Conservation (phyloP, 2,329 filamentous ascomycete species). For the Pleoardoris graminearum region DNA sequence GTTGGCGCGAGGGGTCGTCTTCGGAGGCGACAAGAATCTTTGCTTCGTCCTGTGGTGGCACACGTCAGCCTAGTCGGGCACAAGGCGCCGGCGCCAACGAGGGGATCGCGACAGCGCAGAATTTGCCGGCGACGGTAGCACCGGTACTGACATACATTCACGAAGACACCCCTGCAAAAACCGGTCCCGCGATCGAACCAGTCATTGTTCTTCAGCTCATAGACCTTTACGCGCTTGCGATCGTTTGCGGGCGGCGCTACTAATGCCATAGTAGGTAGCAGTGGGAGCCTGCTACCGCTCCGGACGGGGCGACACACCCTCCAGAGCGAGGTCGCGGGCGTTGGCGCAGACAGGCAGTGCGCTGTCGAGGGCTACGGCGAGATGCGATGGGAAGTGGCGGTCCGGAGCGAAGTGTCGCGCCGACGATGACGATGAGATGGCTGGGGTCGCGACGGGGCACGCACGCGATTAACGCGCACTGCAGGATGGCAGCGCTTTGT, state of each 20-base stretch:
- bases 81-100: constrained; percentile 11
- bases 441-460: constrained; percentile 9
- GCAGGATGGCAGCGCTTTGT: background rate
- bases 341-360: constrained; percentile 21
- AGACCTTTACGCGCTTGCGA: constrained; percentile 86
- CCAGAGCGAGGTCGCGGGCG: constrained; percentile 38
- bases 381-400: constrained; percentile 20
- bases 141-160: constrained; percentile 63
- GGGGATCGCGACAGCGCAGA: constrained; percentile 19
- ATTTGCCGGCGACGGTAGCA: constrained; percentile 1
- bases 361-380: constrained; percentile 15
- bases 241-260: constrained; percentile 53
- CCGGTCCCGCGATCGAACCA: constrained; percentile 98
- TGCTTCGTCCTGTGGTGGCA: constrained; percentile 72
- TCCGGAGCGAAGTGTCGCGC: constrained; percentile 19
- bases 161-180: constrained; percentile 80
- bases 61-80: constrained; percentile 43
- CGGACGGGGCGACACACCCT: constrained; percentile 39
- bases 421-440: constrained; percentile 15
- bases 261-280: constrained; percentile 42
- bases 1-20: constrained; percentile 79
- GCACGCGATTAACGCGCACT: constrained; percentile 3
- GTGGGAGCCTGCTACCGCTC: constrained; percentile 35
- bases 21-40: constrained; percentile 91
- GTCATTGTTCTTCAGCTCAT: constrained; percentile 97